These are phyloP conservation scores for Trametes maxima DNA, from an alignment of 768 basidiomycete species.

Conservation along the genomic window DNA sequence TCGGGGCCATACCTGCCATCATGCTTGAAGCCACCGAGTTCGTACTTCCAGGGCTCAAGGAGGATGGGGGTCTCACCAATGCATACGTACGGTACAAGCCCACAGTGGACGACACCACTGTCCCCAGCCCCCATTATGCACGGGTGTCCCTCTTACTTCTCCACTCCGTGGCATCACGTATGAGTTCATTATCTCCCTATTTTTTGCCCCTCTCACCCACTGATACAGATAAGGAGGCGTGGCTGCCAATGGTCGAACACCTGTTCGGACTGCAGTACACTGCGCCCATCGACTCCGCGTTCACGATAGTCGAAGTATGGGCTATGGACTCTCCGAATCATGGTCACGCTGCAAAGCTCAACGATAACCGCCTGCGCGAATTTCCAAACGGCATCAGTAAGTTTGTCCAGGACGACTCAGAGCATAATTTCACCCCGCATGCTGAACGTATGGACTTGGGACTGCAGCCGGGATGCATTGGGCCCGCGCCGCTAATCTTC, in stretches of 20 bases:
- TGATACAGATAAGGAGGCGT: neutral
- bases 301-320: constrained; percentile 7
- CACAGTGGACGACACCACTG: too few species aligned
- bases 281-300: neutral
- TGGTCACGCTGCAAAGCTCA: constrained; percentile 11
- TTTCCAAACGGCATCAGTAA: neutral
- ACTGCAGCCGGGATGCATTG: neutral
- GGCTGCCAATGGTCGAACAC: constrained; percentile 6
- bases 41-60: too few species aligned
- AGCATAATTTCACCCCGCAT: neutral
- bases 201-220: neutral
- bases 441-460: too few species aligned
- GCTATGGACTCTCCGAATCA: constrained; percentile 16
- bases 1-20: too few species aligned
- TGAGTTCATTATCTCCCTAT: neutral
- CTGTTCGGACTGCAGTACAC: constrained; percentile 2
- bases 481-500: neutral
- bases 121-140: too few species aligned
- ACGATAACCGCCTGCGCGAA: neutral
- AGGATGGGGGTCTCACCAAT: too few species aligned
- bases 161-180: too few species aligned
- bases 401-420: neutral
- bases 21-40: too few species aligned
- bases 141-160: too few species aligned
- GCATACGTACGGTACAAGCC: too few species aligned